Base-by-base conservation (phyloP, 768 basidiomycete genomes). In the Psilocybe sp. region DNA sequence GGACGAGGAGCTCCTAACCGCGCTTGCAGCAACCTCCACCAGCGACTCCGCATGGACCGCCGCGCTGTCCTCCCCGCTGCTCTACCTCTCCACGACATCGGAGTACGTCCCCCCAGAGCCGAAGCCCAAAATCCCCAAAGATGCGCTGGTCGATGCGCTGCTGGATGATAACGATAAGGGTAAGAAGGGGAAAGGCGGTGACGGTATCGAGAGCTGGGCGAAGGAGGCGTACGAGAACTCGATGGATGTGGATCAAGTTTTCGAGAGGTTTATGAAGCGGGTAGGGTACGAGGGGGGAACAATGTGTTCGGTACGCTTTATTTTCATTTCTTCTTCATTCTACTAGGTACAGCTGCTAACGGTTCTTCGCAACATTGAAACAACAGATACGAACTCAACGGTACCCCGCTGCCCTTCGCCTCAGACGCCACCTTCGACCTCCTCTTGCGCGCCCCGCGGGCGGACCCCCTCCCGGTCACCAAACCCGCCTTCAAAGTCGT, bases 351-450 rank as follows among this genome's bases (percentile, higher is more conserved):
- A n/a, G n/a, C n/a, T n/a, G n/a, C n/a, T n/a, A n/a, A n/a, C n/a
- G n/a, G n/a, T n/a, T n/a, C n/a, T n/a, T n/a, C n/a, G n/a, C n/a
- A n/a, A n/a, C n/a, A n/a, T n/a, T n/a, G n/a, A n/a, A n/a, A n/a
- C n/a, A n/a, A n/a, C 60, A 94, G 92, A 46, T 98, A 98, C 62
- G 93, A 97, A 40, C 74, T 94, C n/a, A 78, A 80, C 31, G 90
- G 93, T 16, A 79, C 72, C 0, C 96, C 96, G 2, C 72, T 98
- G 3, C 89, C 92, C 9, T 98, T 88, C 67, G 78, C 87, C n/a
- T 81, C 82, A 13, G 94, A 94, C 57, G 68, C 72, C 2, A 74
- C 86, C 7, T 93, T 86, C 68, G 72, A 85, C 44, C 63, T 68
- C n/a, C 75, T 97, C n/a, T 98, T 94, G 69, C 84, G 89, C 8